Conservation (phyloP, 352 stramenopile genomes). For the Phytophthora constricta region DNA sequence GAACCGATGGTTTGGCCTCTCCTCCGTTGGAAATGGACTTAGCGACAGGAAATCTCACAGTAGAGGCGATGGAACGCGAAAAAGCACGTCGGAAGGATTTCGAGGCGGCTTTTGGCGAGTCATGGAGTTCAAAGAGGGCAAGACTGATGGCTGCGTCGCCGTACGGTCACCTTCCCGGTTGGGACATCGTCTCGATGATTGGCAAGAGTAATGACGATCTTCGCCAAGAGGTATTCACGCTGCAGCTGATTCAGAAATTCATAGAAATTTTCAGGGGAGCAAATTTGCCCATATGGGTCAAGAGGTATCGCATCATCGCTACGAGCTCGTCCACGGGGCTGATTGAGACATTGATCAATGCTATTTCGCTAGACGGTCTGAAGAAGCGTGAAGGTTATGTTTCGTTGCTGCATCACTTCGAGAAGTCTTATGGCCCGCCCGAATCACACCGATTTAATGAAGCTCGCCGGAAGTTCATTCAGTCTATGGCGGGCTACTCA, state of each 20-base stretch:
- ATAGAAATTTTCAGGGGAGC: conserved; percentile 96
- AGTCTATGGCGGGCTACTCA: conserved; percentile 98
- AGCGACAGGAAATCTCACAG: conserved; percentile 57
- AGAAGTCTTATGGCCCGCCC: conserved; percentile 93
- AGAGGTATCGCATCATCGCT: conserved; percentile 97
- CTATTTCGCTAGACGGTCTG: conserved; percentile 97
- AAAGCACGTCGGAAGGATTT: conserved; percentile 83
- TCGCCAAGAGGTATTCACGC: conserved; percentile 98
- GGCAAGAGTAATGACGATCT: conserved; percentile 99
- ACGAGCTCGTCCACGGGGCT: conserved; percentile 95
- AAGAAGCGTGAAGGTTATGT: conserved; percentile 97
- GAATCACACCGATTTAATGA: conserved; percentile 89
- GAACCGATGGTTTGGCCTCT: conserved; percentile 14
- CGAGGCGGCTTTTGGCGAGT: conserved; percentile 94
- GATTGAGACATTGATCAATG: conserved; percentile 98
- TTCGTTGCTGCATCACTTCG: conserved; percentile 95
- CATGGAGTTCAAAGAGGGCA: conserved; percentile 94
- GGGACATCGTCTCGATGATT: conserved; percentile 97
- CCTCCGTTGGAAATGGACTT: conserved; percentile 67
- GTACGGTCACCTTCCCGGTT: conserved; percentile 89
- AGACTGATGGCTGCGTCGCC: conserved; percentile 88
- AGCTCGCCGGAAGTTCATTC: conserved; percentile 96
- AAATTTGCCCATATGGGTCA: conserved; percentile 95
- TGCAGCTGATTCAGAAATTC: conserved; percentile 98
- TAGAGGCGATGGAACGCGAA: conserved; percentile 83